Evolutionary conservation across 2,329 filamentous ascomycete species (phyloP).

Genomic region (Colletotrichum gloeosporioides): DNA sequence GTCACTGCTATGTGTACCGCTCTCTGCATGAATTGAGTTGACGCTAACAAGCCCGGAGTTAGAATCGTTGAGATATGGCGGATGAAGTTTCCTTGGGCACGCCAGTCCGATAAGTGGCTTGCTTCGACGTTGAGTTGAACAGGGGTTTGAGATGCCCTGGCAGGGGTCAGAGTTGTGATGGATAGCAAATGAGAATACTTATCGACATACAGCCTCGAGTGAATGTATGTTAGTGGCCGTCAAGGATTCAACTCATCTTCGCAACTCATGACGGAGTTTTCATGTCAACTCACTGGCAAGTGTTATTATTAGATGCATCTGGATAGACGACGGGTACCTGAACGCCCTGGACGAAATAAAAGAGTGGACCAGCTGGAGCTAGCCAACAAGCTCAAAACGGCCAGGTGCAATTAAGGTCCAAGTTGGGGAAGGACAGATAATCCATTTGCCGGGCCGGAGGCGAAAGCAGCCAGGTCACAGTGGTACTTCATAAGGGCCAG

Average conservation of each 20-base stretch:
- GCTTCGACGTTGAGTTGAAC: background rate
- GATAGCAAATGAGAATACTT: background rate
- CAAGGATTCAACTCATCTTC: background rate
- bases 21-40: background rate
- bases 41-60: background rate
- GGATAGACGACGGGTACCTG: background rate
- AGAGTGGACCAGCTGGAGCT: background rate
- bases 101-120: background rate
- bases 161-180: background rate
- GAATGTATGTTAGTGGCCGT: background rate
- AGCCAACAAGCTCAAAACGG: slow-evolving; percentile 5
- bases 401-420: background rate
- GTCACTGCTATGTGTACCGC: background rate
- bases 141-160: background rate
- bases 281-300: background rate
- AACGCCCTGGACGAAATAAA: background rate
- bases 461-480: background rate
- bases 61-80: background rate
- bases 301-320: background rate
- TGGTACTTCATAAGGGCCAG: background rate
- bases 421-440: slow-evolving; percentile 23
- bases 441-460: slow-evolving; percentile 18
- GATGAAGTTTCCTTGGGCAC: background rate
- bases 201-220: background rate
- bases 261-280: background rate